Conservation (phyloP, 1,284 basidiomycete species). For the Hemileia vastatrix region DNA sequence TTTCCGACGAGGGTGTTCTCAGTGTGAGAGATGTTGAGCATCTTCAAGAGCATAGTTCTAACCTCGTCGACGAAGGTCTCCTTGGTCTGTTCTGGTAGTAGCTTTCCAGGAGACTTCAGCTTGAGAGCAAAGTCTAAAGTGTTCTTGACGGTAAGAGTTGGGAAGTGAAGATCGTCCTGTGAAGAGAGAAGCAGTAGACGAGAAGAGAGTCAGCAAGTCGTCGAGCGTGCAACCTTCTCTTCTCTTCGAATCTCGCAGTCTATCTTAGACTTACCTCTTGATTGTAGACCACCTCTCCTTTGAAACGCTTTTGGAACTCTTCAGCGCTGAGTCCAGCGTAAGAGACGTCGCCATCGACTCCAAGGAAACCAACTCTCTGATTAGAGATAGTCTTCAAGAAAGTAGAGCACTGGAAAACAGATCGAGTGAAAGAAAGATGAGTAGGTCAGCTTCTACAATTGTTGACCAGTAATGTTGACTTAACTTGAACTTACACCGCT, state of each 20-base stretch:
- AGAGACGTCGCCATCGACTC: constrained; percentile 55
- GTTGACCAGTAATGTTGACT: neutral
- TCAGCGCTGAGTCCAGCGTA: constrained; percentile 54
- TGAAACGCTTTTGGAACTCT: constrained; percentile 13
- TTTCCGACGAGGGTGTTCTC: constrained; percentile 27
- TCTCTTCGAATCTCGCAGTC: constrained; percentile 26
- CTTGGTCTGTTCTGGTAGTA: constrained; percentile 49
- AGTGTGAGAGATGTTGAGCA: constrained; percentile 53
- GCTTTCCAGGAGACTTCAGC: constrained; percentile 51
- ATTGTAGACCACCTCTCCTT: constrained; percentile 53
- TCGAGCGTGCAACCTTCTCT: constrained; percentile 8
- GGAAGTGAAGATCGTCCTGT: constrained; percentile 56
- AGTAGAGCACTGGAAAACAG: constrained; percentile 52
- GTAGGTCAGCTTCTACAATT: neutral
- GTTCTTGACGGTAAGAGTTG: constrained; percentile 54
- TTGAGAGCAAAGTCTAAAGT: constrained; percentile 52
- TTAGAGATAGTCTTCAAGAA: constrained; percentile 65
- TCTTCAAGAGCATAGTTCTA: constrained; percentile 51
- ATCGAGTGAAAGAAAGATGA: constrained; percentile 14
- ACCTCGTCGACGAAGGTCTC: constrained; percentile 51
- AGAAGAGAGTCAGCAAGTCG: constrained; percentile 30
- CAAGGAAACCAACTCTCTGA: constrained; percentile 55
- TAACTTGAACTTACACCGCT: constrained; percentile 19
- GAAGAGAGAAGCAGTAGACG: constrained; percentile 30
- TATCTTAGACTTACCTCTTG: constrained; percentile 43